Base-by-base conservation (phyloP, 768 basidiomycete species). In the Hirschioporus abietinus region DNA sequence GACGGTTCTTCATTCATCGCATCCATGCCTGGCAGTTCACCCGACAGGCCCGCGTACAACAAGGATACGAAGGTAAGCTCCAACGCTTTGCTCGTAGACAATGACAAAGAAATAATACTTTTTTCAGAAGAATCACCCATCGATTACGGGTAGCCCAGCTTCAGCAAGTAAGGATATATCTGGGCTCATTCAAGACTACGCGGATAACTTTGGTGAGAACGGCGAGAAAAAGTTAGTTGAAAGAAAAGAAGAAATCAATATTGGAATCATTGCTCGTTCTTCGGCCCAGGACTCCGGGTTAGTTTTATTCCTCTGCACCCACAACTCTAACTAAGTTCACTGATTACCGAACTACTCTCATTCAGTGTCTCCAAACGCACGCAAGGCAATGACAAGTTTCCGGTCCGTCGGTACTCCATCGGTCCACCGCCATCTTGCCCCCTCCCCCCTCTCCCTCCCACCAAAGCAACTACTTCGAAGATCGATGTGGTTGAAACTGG, bases 371-470 rank as follows among this genome's bases (percentile, higher is more conserved):
- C 42, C 2, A 5, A 52, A 2, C 42, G 12, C 12, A 20, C 42
- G 20, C 42, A 52, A 27, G 18, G 18, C 23, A 23, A 67, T 10
- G 7, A 1, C 58, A 30, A 52, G 42, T 15, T 5, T 15, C 42
- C 6, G 42, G 42, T 10, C 12, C 42, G 42, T 52, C 42, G 42
- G 20, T 52, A 5, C 42, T 52, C 42, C 42, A 52, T 52, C 42
- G 42, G 42, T 20, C 42, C 42, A 52, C 42, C 42, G 12, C 42
- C 42, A 52, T 52, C 42, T 20, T 52, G 52, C 18, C 59, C 63
- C 30, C 65, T 64, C 20, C 63, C 42, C 63, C 10, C 36, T 34
- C 42, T 35, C 27, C 59, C 24, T 52, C 52, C n/a, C 26, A 12
- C 60, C n/a, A 18, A 17, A 61, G 60, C 60, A 61, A 15, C 26